Conservation (phyloP, 768 basidiomycete species). For the Pisolithus marmoratus region DNA sequence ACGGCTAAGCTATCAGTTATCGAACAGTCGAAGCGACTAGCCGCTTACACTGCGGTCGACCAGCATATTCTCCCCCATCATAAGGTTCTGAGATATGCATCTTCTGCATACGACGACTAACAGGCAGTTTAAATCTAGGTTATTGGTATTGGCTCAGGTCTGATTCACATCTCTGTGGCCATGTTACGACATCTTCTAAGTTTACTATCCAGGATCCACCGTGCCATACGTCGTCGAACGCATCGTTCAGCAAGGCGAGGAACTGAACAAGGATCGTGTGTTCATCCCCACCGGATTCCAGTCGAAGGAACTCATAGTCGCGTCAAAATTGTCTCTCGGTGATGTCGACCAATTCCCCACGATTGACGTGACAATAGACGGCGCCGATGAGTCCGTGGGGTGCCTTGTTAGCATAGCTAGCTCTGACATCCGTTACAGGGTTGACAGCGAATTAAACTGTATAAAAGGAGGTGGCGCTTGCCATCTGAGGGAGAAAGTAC, state of each 20-base stretch:
- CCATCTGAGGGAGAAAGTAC: slow-evolving; percentile 93
- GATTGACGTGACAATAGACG: slow-evolving; percentile 97
- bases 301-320: slow-evolving; percentile 90
- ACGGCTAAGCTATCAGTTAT: slow-evolving; percentile 38
- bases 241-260: slow-evolving; percentile 76
- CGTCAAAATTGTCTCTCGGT: slow-evolving; percentile 68
- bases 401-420: not conserved
- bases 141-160: slow-evolving; percentile 85
- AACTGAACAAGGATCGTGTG: slow-evolving; percentile 71
- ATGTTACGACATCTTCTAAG: slow-evolving; percentile 2
- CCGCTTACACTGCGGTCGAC: slow-evolving; percentile 94
- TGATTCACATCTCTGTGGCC: not conserved
- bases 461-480: slow-evolving; percentile 98
- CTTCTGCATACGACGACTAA: not conserved
- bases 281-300: slow-evolving; percentile 97
- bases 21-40: slow-evolving; percentile 83
- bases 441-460: slow-evolving; percentile 80
- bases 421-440: slow-evolving; percentile 40
- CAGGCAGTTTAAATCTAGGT: slow-evolving; percentile 39
- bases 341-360: slow-evolving; percentile 85
- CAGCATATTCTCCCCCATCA: slow-evolving; percentile 78
- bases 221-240: slow-evolving; percentile 96
- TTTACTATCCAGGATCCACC: slow-evolving; percentile 61
- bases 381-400: slow-evolving; percentile 83
- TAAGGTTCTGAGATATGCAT: slow-evolving; percentile 48